Evolutionary conservation across 2,329 filamentous ascomycete species (phyloP).

Genomic region (Xylariaceae sp.): DNA sequence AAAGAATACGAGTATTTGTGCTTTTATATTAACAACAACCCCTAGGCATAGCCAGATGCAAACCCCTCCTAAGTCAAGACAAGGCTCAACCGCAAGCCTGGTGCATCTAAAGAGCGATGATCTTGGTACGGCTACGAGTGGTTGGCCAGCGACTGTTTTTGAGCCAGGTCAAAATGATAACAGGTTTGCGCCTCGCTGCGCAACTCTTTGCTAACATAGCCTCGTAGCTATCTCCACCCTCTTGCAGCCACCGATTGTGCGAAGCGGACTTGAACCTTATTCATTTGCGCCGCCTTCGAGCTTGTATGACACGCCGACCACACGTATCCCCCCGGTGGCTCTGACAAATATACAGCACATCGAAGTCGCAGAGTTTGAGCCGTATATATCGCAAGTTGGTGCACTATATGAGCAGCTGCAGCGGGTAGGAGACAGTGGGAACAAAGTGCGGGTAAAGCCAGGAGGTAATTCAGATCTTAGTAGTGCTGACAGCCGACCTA

Average conservation of each 20-base stretch:
- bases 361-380: constrained; percentile 77
- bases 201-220: constrained; percentile 13
- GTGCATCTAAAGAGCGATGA: no score
- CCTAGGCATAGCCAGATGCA: constrained; percentile 5
- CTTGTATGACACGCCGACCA: constrained; percentile 81
- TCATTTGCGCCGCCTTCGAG: constrained; percentile 70
- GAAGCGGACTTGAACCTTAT: constrained; percentile 83
- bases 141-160: constrained; percentile 61
- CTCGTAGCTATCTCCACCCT: constrained; percentile 79
- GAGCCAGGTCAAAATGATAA: constrained; percentile 78
- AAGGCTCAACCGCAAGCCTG: constrained; percentile 2
- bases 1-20: background rate
- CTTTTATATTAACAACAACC: background rate
- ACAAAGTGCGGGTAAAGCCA: constrained; percentile 57
- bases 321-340: constrained; percentile 86
- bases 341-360: constrained; percentile 86
- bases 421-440: constrained; percentile 76
- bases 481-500: constrained; percentile 37
- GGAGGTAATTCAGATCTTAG: constrained; percentile 36
- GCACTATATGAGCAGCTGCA: constrained; percentile 87
- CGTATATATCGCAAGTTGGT: constrained; percentile 84
- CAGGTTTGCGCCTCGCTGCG: background rate
- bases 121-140: constrained; percentile 61
- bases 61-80: constrained; percentile 8
- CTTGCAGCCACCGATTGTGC: constrained; percentile 83